Evolutionary conservation across 1,139 yeast genomes (phyloP).

Genomic region (Ashbya aceris): DNA sequence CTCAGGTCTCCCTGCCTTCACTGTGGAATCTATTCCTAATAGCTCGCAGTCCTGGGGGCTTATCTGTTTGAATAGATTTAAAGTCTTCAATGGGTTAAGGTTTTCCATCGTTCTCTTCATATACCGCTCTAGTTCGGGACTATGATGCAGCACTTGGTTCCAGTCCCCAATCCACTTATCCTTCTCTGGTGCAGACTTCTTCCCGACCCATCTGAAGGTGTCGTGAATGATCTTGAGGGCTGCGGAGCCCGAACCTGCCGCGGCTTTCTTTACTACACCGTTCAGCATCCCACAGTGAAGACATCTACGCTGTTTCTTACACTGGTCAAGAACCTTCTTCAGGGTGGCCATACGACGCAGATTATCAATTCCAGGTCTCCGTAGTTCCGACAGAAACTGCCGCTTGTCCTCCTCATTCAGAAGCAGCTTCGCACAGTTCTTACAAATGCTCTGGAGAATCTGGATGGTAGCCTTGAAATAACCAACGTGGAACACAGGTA

Average conservation of each 20-base stretch:
- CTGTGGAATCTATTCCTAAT: constrained; percentile 76
- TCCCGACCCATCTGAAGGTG: constrained; percentile 92
- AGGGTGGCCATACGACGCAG: constrained; percentile 82
- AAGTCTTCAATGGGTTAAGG: constrained; percentile 82
- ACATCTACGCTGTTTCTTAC: constrained; percentile 91
- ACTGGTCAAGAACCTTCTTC: constrained; percentile 78
- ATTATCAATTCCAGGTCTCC: constrained; percentile 86
- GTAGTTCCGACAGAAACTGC: constrained; percentile 60
- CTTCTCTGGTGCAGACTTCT: constrained; percentile 79
- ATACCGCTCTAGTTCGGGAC: constrained; percentile 85
- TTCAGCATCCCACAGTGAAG: constrained; percentile 77
- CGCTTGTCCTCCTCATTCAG: constrained; percentile 66
- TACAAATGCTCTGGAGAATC: constrained; percentile 86
- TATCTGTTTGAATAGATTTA: constrained; percentile 79
- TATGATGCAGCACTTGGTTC: constrained; percentile 55
- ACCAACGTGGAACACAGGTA: constrained; percentile 97
- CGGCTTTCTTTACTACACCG: constrained; percentile 97
- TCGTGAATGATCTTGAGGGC: constrained; percentile 93
- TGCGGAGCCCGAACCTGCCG: constrained; percentile 84
- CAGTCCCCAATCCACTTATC: constrained; percentile 80
- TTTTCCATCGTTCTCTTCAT: constrained; percentile 87
- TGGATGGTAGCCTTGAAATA: constrained; percentile 87
- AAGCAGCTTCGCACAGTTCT: constrained; percentile 72
- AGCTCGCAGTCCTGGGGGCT: constrained; percentile 84
- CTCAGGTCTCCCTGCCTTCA: constrained; percentile 85